These are phyloP conservation scores for Pleurotus eryngii DNA, from an alignment of 768 basidiomycete species.

Conservation along the genomic window DNA sequence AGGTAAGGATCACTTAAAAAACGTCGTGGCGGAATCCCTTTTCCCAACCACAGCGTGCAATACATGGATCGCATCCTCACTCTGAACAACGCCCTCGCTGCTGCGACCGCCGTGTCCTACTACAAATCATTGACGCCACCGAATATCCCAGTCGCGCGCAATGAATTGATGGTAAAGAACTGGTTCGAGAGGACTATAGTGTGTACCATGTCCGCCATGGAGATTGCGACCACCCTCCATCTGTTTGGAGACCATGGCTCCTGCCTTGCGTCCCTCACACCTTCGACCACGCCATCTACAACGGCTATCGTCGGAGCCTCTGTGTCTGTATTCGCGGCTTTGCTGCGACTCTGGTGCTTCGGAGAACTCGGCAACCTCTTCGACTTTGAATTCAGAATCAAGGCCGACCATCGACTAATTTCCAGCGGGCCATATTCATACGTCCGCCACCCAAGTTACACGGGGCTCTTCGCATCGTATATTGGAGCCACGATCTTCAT, in stretches of 20 bases:
- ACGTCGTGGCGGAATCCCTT: too few relatives aligned
- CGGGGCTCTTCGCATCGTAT: constrained; percentile 5
- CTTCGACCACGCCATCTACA: background rate
- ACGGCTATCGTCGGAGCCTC: background rate
- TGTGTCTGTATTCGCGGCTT: background rate
- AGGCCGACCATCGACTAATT: constrained; percentile 18
- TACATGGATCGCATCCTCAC: background rate
- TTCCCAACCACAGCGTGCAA: too few relatives aligned
- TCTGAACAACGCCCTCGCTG: constrained; percentile 20
- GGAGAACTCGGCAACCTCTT: constrained; percentile 23
- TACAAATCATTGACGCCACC: constrained; percentile 36
- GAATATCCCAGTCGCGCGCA: constrained; percentile 32
- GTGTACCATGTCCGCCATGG: background rate
- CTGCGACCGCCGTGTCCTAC: constrained; percentile 29
- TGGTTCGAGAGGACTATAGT: constrained; percentile 16
- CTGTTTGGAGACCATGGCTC: background rate
- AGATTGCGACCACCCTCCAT: background rate
- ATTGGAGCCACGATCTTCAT: background rate
- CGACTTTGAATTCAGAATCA: constrained; percentile 20
- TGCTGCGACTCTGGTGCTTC: background rate
- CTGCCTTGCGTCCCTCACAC: background rate
- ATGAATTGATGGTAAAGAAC: constrained; percentile 28
- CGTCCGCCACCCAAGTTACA: constrained; percentile 23
- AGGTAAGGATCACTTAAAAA: too few relatives aligned
- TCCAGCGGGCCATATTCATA: constrained; percentile 20